Conservation (phyloP, 108 stramenopile species). For the Cylindrotheca closterium region DNA sequence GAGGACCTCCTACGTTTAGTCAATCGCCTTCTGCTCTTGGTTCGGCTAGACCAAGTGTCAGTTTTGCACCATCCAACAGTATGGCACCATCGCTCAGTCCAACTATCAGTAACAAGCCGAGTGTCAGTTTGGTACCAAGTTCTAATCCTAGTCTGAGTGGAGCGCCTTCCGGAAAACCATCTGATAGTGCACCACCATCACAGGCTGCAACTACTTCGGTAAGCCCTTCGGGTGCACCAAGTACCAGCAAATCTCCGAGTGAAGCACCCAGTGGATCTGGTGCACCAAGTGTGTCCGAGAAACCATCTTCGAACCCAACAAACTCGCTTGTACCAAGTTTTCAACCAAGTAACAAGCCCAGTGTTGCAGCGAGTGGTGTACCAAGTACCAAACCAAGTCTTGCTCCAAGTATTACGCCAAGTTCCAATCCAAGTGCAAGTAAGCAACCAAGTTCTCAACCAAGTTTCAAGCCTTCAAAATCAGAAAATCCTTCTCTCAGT, state of each 20-base stretch:
- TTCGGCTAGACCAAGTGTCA: background rate
- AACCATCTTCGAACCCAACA: constrained; percentile 1
- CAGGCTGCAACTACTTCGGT: background rate
- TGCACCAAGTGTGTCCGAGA: background rate
- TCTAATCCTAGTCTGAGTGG: background rate
- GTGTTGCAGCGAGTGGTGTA: background rate
- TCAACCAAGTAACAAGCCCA: background rate
- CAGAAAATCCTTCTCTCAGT: background rate
- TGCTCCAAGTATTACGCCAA: constrained; percentile 1
- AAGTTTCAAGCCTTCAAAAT: background rate
- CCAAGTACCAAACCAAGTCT: background rate
- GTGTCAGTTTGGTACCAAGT: background rate
- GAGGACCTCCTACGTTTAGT: background rate
- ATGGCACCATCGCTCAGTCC: background rate
- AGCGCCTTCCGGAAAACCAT: constrained; percentile 1
- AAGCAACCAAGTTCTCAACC: constrained; percentile 1
- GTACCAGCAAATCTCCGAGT: background rate
- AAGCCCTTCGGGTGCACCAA: background rate
- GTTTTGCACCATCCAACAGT: background rate
- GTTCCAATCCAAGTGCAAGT: background rate
- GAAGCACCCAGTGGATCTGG: background rate
- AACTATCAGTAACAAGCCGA: constrained; percentile 2
- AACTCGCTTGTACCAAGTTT: background rate
- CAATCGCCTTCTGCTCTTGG: background rate
- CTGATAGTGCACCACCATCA: background rate